Evolutionary conservation across 2,329 filamentous ascomycete genomes (phyloP).

Genomic region (Westerdykella sp.): DNA sequence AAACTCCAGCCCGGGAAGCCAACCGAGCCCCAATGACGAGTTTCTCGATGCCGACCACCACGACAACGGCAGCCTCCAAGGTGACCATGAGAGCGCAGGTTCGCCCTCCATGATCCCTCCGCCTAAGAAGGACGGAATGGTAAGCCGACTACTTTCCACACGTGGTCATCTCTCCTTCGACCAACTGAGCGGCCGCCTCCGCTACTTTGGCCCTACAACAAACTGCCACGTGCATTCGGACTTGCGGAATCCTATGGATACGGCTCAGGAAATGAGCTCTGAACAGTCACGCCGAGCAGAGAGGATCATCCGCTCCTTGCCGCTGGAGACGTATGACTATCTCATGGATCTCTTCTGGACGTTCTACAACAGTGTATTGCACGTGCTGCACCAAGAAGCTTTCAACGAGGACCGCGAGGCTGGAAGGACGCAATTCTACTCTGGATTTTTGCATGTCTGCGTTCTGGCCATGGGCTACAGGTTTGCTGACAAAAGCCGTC

Average conservation of each 20-base stretch:
- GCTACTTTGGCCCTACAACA: slow-evolving; percentile 51
- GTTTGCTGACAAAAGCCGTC: slow-evolving; percentile 45
- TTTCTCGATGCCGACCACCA: slow-evolving; percentile 19
- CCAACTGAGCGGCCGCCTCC: slow-evolving; percentile 45
- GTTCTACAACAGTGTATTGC: slow-evolving; percentile 47
- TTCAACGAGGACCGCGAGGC: slow-evolving; percentile 46
- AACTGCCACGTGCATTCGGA: slow-evolving; percentile 49
- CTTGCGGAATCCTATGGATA: slow-evolving; percentile 30
- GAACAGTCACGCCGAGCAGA: slow-evolving; percentile 46
- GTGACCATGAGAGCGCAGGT: slow-evolving; percentile 21
- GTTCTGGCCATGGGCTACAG: slow-evolving; percentile 50
- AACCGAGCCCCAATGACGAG: slow-evolving; percentile 25
- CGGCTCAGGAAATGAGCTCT: slow-evolving; percentile 35
- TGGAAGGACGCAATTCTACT: slow-evolving; percentile 47
- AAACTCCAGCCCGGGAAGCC: slow-evolving; percentile 28
- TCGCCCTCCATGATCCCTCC: slow-evolving; percentile 30
- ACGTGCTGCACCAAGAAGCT: slow-evolving; percentile 46
- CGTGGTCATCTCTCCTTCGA: slow-evolving; percentile 49
- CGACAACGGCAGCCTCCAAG: slow-evolving; percentile 16
- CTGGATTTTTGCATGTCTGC: slow-evolving; percentile 48
- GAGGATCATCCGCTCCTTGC: slow-evolving; percentile 44
- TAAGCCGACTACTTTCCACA: slow-evolving; percentile 46
- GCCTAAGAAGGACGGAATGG: slow-evolving; percentile 44
- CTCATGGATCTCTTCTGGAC: slow-evolving; percentile 50
- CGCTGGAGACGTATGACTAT: slow-evolving; percentile 46